Evolutionary conservation across 208 protist genomes (phyloP).

Genomic region (Acanthamoeba divionensis): DNA sequence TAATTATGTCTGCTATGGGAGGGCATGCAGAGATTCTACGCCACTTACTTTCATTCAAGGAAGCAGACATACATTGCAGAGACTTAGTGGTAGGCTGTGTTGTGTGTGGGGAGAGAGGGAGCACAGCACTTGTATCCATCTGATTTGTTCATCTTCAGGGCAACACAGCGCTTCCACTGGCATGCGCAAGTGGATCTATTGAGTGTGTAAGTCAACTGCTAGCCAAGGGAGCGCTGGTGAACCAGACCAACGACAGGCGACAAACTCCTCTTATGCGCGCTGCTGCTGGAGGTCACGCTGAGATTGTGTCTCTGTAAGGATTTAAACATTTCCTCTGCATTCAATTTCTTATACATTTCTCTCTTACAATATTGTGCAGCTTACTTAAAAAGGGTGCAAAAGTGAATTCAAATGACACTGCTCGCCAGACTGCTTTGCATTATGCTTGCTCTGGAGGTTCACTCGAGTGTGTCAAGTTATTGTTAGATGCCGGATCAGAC

Average conservation of each 20-base stretch:
- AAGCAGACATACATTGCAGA: neutral
- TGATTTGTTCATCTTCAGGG: neutral
- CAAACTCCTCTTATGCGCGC: slow-evolving; percentile 24
- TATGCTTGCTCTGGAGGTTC: slow-evolving; percentile 1
- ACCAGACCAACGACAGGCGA: slow-evolving; percentile 1
- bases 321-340: neutral
- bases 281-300: neutral
- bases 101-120: neutral
- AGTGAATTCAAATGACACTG: neutral
- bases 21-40: neutral
- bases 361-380: neutral
- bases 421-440: slow-evolving; percentile 14
- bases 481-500: neutral
- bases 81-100: neutral
- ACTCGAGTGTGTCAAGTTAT: neutral
- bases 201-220: slow-evolving; percentile 14
- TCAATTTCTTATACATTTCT: neutral
- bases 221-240: slow-evolving; percentile 1
- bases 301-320: neutral
- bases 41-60: neutral
- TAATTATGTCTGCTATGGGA: slow-evolving; percentile 9
- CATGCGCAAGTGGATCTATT: neutral
- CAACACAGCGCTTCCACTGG: neutral
- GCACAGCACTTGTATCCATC: neutral
- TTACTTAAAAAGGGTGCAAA: slow-evolving; percentile 3